Evolutionary conservation across 1,139 yeast genomes (phyloP), one percentile per base, ranked within the genome.

Genomic region (Pichia sp.): DNA sequence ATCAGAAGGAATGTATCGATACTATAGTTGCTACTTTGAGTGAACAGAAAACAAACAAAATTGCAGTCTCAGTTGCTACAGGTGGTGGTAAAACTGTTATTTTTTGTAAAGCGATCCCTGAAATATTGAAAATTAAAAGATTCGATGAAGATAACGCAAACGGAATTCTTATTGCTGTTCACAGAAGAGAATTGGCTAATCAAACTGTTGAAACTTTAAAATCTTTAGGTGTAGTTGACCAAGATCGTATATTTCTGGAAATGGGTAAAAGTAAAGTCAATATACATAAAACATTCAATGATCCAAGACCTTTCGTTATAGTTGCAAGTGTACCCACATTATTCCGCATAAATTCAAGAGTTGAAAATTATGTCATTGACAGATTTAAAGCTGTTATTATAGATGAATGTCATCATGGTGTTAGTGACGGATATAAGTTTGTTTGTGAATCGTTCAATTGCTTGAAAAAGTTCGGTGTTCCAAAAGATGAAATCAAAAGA

Each of bases 71-170:
- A 14, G 60, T 91, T 38, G 96, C 96, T 5, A 91, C 97, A 0
- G 98, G 98, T 0, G 93, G 95, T 15, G 98, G 97, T 2, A 89
- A 89, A 53, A 89, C 97, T 0, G 86, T 88, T 15, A 79, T 89
- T 1, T 85, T 89, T 56, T 67, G 91, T 2, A 76, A 77, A 51
- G 55, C 88, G 36, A 71, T 86, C 5, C 69, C 74, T 0, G 60
- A 64, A 31, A 62, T 85, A 12, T 52, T 59, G 9, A 68, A 75
- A 0, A 45, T 55, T 30, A 39, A 51, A 6, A 28, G 34, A n/a
- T 43, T 54, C 33, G 15, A 61, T 8, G 79, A 82, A 1, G 55
- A 63, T 26, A 74, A 74, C 52, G 38, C 42, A 1, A 43, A 46
- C 30, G 53, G 53, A 1, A 69, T 82, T 0, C 61, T 89, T 45